Evolutionary conservation across 352 stramenopile species (phyloP), one percentile per base, ranked within the genome.

Genomic region (Discostella stelligera): DNA sequence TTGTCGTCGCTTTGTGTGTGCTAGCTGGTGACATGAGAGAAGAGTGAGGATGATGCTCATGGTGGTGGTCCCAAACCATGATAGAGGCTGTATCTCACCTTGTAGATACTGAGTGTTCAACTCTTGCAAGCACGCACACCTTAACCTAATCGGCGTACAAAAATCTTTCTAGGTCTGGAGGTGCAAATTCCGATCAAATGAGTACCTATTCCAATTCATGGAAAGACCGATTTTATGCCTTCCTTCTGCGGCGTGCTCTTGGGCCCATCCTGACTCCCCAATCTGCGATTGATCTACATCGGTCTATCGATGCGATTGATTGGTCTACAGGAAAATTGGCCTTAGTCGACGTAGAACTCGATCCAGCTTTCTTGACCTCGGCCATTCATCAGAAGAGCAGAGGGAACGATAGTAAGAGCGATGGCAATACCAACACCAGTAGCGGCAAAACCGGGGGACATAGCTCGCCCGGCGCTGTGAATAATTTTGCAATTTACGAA

Each of bases 191-290:
- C 2, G 27, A 44, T 44, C 37, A 44, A 44, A 44, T 44, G 37
- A 44, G 37, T 8, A 14, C 37, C 2, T 44, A 44, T 14, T 14
- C 37, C 37, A 44, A 44, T 3, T 78, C 67, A 13, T 91, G 83
- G 87, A 88, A 83, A 72, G 71, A 85, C 58, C 72, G 79, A 10
- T 65, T 93, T 14, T 90, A 90, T 59, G 79, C 83, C 0, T 90
- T 91, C 76, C 58, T 93, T 18, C 50, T 93, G 20, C 74, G 82
- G 10, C 74, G 84, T 18, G 68, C 82, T 50, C 66, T 93, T 1
- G 84, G 82, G 25, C 85, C 87, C 13, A 73, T 85, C 54, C 71
- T 93, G 3, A 79, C 87, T 37, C 23, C 59, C 23, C 48, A 79
- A 44, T 88, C 83, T 1, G 49, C 66, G 4, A 49, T 80, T 21